phyloP scores from a whole-genome alignment of 768 basidiomycete genomes.

The Pulveroboletus sp. region DNA sequence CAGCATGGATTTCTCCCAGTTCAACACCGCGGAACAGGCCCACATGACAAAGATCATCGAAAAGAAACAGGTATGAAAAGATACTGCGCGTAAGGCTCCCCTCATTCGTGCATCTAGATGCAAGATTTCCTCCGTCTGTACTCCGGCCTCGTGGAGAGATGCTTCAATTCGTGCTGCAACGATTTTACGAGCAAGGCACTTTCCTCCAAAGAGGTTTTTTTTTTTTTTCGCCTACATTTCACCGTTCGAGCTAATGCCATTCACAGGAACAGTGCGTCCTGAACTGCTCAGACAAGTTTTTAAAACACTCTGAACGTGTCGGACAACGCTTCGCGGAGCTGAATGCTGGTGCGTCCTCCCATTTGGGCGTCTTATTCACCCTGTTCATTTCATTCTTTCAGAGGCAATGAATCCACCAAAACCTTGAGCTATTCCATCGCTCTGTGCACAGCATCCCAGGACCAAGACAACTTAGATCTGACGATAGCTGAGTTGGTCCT shows the following conservation, averaged over 20 bases:
- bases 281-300: slow-evolving; percentile 96
- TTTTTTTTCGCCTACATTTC: neutral
- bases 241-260: slow-evolving; percentile 7
- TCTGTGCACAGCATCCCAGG: neutral
- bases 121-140: slow-evolving; percentile 97
- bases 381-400: slow-evolving; percentile 10
- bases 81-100: neutral
- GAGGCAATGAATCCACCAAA: slow-evolving; percentile 31
- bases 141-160: slow-evolving; percentile 90
- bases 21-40: slow-evolving; percentile 91
- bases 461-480: neutral
- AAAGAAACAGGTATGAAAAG: slow-evolving; percentile 78
- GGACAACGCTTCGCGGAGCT: slow-evolving; percentile 89
- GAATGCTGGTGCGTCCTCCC: slow-evolving; percentile 69
- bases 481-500: slow-evolving; percentile 4
- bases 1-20: slow-evolving; percentile 85
- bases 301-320: slow-evolving; percentile 93
- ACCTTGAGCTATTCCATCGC: slow-evolving; percentile 17
- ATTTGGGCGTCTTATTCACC: neutral
- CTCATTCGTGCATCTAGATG: slow-evolving; percentile 56
- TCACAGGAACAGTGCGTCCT: slow-evolving; percentile 81
- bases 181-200: slow-evolving; percentile 96
- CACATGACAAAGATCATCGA: slow-evolving; percentile 93
- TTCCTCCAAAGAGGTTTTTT: slow-evolving; percentile 81
- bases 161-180: slow-evolving; percentile 92